A percentile compares a stretch with the other conserved stretches of the same genome.
Conservation (phyloP, 148 eudicot genomes). For the Hydrangea macrophylla region DNA sequence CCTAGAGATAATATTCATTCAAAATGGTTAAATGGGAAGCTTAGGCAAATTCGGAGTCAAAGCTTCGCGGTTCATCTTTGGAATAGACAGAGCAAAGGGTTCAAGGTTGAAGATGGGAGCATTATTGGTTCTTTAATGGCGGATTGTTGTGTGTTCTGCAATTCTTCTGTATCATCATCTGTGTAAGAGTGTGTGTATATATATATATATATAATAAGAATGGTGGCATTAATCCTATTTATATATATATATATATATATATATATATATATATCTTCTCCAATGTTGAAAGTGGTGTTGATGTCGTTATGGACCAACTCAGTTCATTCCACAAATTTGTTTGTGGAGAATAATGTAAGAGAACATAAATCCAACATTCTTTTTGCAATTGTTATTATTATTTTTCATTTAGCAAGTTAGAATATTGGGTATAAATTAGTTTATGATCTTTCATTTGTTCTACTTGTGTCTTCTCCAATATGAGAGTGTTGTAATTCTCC, state of each 20-base stretch:
- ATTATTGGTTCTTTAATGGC: conserved; percentile 47
- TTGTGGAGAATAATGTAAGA: not conserved
- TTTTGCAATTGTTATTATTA: not conserved
- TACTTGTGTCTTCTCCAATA: not conserved
- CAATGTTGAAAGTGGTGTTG: not conserved
- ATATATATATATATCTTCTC: not conserved
- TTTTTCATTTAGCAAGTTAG: no score
- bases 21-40: conserved; percentile 47
- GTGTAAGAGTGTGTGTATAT: not conserved
- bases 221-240: no score
- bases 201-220: not conserved
- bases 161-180: conserved; percentile 21
- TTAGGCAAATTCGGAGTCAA: conserved; percentile 35
- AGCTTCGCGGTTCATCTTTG: conserved; percentile 78
- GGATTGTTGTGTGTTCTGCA: conserved; percentile 53
- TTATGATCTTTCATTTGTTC: not conserved
- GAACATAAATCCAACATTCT: not conserved
- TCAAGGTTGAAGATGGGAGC: conserved; percentile 58
- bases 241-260: no score
- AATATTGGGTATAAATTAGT: no score
- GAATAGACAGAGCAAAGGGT: conserved; percentile 65
- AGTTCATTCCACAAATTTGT: conserved; percentile 9
- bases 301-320: conserved; percentile 20
- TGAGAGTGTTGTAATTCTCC: no score
- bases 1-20: conserved; percentile 34